Percentiles rank a stretch among this genome's conserved stretches.
These are phyloP conservation scores for Abortiporus biennis DNA, from an alignment of 1,284 basidiomycete genomes.

Conservation along the genomic window DNA sequence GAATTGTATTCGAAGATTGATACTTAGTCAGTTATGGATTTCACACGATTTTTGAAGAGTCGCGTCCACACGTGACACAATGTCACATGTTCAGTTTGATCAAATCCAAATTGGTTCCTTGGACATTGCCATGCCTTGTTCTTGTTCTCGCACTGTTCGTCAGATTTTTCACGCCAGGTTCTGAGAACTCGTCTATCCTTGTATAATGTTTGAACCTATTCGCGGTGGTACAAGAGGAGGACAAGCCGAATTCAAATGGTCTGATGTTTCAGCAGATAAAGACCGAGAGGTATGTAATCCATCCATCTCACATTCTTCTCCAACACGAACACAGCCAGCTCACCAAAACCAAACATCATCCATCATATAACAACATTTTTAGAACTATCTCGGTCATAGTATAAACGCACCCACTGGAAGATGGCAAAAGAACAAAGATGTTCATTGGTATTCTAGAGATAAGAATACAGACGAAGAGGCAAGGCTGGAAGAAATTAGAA, in stretches of 20 bases:
- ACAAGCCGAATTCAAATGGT: constrained; percentile 89
- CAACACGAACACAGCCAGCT: neutral
- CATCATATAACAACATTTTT: neutral
- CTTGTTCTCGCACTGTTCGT: no score
- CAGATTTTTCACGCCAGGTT: no score
- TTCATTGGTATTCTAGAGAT: constrained; percentile 89
- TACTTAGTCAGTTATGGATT: no score
- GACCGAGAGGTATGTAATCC: constrained; percentile 68
- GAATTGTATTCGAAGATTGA: no score
- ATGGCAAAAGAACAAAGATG: constrained; percentile 94
- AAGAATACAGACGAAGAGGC: constrained; percentile 35
- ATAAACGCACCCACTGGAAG: constrained; percentile 89
- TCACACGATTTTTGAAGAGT: no score
- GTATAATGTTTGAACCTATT: constrained; percentile 82
- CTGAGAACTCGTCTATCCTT: no score
- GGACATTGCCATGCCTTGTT: no score
- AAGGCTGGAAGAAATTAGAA: constrained; percentile 65
- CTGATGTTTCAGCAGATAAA: constrained; percentile 86
- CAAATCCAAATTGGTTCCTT: no score
- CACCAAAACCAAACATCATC: neutral
- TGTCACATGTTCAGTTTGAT: no score
- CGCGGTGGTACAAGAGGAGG: constrained; percentile 84
- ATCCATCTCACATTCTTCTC: neutral
- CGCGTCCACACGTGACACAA: no score
- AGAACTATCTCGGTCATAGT: constrained; percentile 90